phyloP scores from a whole-genome alignment of 495 filamentous ascomycete genomes.

The Penicillium cinerascens region DNA sequence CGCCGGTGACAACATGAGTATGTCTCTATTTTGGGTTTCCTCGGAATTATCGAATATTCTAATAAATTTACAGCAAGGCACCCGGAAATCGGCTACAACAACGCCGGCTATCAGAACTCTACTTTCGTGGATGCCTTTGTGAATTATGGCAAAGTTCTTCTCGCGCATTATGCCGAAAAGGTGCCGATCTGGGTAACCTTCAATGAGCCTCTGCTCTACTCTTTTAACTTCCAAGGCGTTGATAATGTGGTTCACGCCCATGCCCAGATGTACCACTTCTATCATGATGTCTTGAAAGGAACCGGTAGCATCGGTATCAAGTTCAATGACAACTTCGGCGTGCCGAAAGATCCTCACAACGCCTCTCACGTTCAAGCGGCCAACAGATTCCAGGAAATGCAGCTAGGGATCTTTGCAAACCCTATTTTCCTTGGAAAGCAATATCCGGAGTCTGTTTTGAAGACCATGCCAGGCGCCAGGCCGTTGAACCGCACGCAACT shows the following conservation, averaged over 20 bases:
- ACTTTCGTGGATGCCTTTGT: conserved; percentile 36
- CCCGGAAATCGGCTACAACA: conserved; percentile 28
- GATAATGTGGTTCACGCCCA: conserved; percentile 39
- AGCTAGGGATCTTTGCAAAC: conserved; percentile 36
- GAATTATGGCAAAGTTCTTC: conserved; percentile 36
- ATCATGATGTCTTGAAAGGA: conserved; percentile 36
- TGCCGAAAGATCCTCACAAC: conserved; percentile 35
- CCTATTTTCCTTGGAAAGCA: conserved; percentile 42
- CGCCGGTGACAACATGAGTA: conserved; percentile 21
- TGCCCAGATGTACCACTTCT: conserved; percentile 38
- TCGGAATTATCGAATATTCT: neutral
- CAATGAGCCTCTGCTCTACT: conserved; percentile 41
- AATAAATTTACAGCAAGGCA: conserved; percentile 5
- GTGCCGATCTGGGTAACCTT: conserved; percentile 47
- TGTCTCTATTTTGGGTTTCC: neutral
- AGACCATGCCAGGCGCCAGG: conserved; percentile 23
- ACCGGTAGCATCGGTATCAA: conserved; percentile 41
- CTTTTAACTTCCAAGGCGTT: conserved; percentile 28
- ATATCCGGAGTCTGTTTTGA: conserved; percentile 33
- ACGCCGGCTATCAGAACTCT: conserved; percentile 34
- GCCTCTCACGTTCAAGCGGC: conserved; percentile 32
- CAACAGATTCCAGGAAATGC: conserved; percentile 38
- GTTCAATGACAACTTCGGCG: conserved; percentile 41
- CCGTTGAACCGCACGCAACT: conserved; percentile 34
- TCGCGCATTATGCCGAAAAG: conserved; percentile 40